phyloP scores from a whole-genome alignment of 1,139 yeast genomes.

The Williopsis jadinii region DNA sequence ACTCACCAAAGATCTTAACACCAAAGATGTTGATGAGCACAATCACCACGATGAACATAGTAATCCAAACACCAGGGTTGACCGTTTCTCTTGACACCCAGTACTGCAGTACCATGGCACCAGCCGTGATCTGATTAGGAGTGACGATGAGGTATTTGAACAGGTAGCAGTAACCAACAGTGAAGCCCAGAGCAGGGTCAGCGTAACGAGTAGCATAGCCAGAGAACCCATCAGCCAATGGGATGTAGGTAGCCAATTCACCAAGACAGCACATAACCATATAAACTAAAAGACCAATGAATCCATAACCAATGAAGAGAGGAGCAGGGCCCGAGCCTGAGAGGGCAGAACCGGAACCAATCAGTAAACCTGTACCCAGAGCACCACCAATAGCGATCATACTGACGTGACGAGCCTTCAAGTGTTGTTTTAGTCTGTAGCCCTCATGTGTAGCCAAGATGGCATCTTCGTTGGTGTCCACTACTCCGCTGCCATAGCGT shows the following conservation, averaged over 20 bases:
- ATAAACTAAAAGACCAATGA: slow-evolving; percentile 64
- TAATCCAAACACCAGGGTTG: slow-evolving; percentile 62
- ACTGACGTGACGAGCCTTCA: slow-evolving; percentile 65
- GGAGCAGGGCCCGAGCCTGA: slow-evolving; percentile 79
- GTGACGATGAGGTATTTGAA: slow-evolving; percentile 72
- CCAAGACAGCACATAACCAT: slow-evolving; percentile 79
- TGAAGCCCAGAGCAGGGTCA: slow-evolving; percentile 74
- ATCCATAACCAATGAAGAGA: slow-evolving; percentile 59
- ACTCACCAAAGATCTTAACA: slow-evolving; percentile 65
- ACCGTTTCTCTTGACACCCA: slow-evolving; percentile 49
- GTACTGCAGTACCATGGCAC: slow-evolving; percentile 59
- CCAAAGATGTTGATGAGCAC: slow-evolving; percentile 55
- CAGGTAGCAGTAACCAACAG: slow-evolving; percentile 73
- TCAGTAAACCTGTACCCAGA: slow-evolving; percentile 71
- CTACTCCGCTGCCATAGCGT: not conserved
- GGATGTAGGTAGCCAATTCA: slow-evolving; percentile 63
- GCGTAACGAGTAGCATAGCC: slow-evolving; percentile 62
- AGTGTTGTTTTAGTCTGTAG: slow-evolving; percentile 49
- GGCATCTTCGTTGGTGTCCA: slow-evolving; percentile 2
- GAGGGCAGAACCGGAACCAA: slow-evolving; percentile 69
- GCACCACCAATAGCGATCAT: slow-evolving; percentile 86
- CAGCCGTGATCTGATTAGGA: slow-evolving; percentile 75
- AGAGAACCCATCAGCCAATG: slow-evolving; percentile 61
- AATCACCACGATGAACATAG: slow-evolving; percentile 52
- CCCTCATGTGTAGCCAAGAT: slow-evolving; percentile 32